Conservation (phyloP, 495 filamentous ascomycete genomes). For the Astrocystis sublimbata region DNA sequence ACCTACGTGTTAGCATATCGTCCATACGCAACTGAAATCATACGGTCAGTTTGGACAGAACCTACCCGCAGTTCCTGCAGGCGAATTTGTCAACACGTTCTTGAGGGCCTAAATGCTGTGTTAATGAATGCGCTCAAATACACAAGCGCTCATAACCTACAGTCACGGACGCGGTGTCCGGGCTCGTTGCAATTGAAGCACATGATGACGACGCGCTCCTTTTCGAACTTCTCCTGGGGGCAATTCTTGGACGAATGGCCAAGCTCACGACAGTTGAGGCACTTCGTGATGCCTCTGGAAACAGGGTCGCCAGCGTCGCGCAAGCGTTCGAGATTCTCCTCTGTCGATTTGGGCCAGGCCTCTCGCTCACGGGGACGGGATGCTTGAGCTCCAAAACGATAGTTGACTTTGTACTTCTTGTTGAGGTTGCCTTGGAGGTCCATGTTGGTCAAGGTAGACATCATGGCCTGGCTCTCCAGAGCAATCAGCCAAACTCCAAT, state of each 20-base stretch:
- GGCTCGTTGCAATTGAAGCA: constrained; percentile 73
- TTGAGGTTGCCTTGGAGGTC: constrained; percentile 79
- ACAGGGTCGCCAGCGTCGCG: constrained; percentile 69
- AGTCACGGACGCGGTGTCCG: constrained; percentile 73
- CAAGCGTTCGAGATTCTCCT: constrained; percentile 76
- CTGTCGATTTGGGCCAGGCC: constrained; percentile 62
- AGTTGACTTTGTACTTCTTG: constrained; percentile 72
- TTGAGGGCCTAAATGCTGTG: constrained; percentile 43
- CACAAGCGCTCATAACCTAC: constrained; percentile 38
- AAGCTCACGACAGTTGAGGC: constrained; percentile 69
- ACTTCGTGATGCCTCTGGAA: constrained; percentile 66
- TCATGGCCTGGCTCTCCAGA: constrained; percentile 61
- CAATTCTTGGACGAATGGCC: constrained; percentile 73
- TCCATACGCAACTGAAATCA: neutral
- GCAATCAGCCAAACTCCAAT: constrained; percentile 74
- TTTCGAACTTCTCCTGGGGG: constrained; percentile 58
- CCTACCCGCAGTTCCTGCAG: constrained; percentile 83
- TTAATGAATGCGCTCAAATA: constrained; percentile 24
- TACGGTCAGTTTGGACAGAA: constrained; percentile 10
- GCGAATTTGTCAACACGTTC: constrained; percentile 59
- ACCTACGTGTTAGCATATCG: constrained; percentile 18
- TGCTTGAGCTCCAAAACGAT: constrained; percentile 64
- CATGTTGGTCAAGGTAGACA: constrained; percentile 69
- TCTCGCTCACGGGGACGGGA: constrained; percentile 60
- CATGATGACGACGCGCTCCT: constrained; percentile 53